These are phyloP conservation scores for Solanum raphanifolium DNA, from an alignment of 257 asterid genomes.

Conservation along the genomic window DNA sequence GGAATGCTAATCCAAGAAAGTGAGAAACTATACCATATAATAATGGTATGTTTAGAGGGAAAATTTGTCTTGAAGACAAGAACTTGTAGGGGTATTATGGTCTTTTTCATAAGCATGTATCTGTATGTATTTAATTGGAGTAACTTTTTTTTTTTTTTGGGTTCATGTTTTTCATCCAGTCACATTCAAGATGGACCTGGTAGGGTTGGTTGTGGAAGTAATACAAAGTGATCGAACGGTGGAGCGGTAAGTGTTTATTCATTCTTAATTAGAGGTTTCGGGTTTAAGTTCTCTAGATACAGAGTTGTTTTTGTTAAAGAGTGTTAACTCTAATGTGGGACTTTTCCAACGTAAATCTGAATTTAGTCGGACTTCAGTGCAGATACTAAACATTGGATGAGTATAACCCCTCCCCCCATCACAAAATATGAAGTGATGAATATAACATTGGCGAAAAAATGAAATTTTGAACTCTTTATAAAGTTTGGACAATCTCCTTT, in stretches of 20 bases:
- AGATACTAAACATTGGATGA: no score
- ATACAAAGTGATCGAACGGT: background rate
- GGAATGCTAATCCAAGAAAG: background rate
- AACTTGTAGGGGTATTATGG: background rate
- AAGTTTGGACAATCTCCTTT: background rate
- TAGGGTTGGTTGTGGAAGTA: background rate
- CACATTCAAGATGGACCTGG: background rate
- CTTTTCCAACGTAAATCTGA: accelerated
- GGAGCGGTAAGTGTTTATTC: background rate
- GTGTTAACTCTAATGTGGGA: background rate
- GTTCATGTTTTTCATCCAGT: background rate
- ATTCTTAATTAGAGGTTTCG: background rate
- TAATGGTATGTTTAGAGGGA: background rate
- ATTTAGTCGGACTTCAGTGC: no score
- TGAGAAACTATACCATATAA: background rate
- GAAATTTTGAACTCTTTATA: background rate
- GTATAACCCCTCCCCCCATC: background rate
- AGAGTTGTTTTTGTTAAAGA: no score
- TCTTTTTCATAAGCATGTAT: background rate
- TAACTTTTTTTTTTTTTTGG: background rate
- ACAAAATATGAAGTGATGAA: background rate
- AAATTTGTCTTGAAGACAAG: background rate
- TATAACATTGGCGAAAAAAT: background rate
- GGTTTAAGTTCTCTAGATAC: no score
- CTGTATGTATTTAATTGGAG: background rate